Evolutionary conservation across 441 rosid genomes (phyloP), one percentile per base, ranked within the genome.

Genomic region (Syzygium malaccense): DNA sequence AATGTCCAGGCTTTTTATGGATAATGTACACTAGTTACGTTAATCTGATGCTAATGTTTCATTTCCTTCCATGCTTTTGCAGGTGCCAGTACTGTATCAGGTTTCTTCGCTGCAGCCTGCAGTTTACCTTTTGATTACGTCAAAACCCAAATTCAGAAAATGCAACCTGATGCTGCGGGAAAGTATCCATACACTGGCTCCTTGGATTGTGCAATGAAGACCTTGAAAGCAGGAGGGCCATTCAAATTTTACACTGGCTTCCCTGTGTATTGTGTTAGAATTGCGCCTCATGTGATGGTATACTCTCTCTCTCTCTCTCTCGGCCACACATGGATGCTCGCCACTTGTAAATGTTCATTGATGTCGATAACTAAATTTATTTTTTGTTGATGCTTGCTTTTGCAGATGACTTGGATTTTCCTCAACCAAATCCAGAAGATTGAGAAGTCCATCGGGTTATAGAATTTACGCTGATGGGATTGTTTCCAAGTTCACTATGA

Each of bases 321-420:
- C 17, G 2, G 49, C 80, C 49, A 71, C 4, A 6, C 80, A 20
- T 71, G 83, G 79, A 71, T 37, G 83, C 51, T 11, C 23, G 83
- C 17, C 49, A 71, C 51, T 71, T 71, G 49, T 71, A 9, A 68
- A 9, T 68, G 79, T 71, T 71, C 9, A 37, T 71, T 0, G 8
- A 55, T 54, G 41, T 85, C 3, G 11, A 49, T 6, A 49, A n/a
- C 33, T 58, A 33, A 78, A 58, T 41, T 26, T 55, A 45, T 18
- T 68, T n/a, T 20, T 33, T 41, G 54, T 78, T 55, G 51, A 84
- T 92, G 84, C 88, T 87, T 91, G 75, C 75, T 28, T 90, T 75
- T 94, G 95, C 98, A 98, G 99, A 94, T 98, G 99, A 97, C 99
- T 30, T 98, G 99, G 99, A 98, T 98, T 91, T 97, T 96, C 96